phyloP scores from a whole-genome alignment of 2,329 filamentous ascomycete species.

The Ascochyta fabae region DNA sequence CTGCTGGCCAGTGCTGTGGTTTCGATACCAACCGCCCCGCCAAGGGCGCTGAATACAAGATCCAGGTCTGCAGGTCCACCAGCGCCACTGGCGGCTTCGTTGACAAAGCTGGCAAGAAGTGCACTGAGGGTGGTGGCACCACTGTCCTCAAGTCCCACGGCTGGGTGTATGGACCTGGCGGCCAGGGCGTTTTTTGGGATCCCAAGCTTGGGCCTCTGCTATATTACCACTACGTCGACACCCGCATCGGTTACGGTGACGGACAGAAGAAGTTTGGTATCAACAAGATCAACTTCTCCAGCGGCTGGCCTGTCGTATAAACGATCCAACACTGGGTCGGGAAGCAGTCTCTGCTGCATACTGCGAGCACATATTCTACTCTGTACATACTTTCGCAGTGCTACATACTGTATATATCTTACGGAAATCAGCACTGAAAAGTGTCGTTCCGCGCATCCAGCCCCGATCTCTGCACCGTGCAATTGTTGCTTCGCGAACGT shows the following conservation, averaged over 20 bases:
- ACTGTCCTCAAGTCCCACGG: conserved; percentile 66
- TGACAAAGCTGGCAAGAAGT: conserved; percentile 61
- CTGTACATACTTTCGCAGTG: conserved; percentile 8
- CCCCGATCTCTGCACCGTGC: too few relatives aligned
- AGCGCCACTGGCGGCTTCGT: conserved; percentile 61
- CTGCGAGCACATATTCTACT: background rate
- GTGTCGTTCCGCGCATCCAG: too few relatives aligned
- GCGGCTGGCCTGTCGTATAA: conserved; percentile 57
- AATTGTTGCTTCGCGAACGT: too few relatives aligned
- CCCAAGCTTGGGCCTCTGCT: conserved; percentile 59
- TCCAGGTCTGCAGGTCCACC: conserved; percentile 67
- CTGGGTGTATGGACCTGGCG: conserved; percentile 69
- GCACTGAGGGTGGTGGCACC: conserved; percentile 65
- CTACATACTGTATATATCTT: conserved; percentile 1
- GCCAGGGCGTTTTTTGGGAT: conserved; percentile 66
- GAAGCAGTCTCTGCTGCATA: background rate
- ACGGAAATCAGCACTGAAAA: too few relatives aligned
- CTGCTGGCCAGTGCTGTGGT: conserved; percentile 66
- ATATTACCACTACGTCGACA: conserved; percentile 69
- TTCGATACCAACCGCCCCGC: conserved; percentile 61
- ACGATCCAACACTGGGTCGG: background rate
- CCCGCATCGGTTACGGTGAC: conserved; percentile 59
- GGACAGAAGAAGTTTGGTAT: conserved; percentile 60
- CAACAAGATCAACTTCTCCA: conserved; percentile 58
- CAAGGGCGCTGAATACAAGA: conserved; percentile 68